Evolutionary conservation across 1,139 yeast genomes (phyloP).

Genomic region (Groenewaldozyma sp.): DNA sequence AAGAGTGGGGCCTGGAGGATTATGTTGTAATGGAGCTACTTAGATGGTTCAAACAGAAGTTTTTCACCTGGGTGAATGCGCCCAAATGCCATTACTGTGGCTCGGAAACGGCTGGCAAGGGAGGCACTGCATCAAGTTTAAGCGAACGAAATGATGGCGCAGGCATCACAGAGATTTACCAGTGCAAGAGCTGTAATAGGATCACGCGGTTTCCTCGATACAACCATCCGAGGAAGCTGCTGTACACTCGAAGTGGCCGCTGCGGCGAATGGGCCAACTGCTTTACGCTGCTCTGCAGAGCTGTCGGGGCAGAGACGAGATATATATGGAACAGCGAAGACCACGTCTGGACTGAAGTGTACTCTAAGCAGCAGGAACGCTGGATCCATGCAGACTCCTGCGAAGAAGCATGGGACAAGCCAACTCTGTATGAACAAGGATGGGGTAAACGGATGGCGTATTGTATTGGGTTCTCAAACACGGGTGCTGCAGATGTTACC

Average conservation of each 20-base stretch:
- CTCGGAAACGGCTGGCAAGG: conserved; percentile 16
- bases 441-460: conserved; percentile 96
- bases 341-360: conserved; percentile 92
- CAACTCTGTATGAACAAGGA: conserved; percentile 63
- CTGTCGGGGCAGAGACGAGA: conserved; percentile 55
- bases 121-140: conserved; percentile 30
- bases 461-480: conserved; percentile 54
- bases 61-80: conserved; percentile 74
- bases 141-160: conserved; percentile 42
- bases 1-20: conserved; percentile 52
- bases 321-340: conserved; percentile 87
- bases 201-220: conserved; percentile 63
- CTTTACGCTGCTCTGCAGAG: conserved; percentile 58
- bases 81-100: conserved; percentile 57
- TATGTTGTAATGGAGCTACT: conserved; percentile 58
- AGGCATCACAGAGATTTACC: conserved; percentile 49
- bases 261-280: conserved; percentile 96
- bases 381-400: conserved; percentile 90
- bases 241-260: conserved; percentile 60
- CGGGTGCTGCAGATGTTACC: conserved; percentile 62
- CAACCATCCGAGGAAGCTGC: conserved; percentile 53
- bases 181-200: conserved; percentile 43
- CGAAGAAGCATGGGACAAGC: conserved; percentile 78
- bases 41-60: conserved; percentile 65
- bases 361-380: conserved; percentile 45